Percentiles rank a stretch among this genome's conserved stretches.
phyloP scores from a whole-genome alignment of 768 basidiomycete species.

The Wakefieldia striispora region DNA sequence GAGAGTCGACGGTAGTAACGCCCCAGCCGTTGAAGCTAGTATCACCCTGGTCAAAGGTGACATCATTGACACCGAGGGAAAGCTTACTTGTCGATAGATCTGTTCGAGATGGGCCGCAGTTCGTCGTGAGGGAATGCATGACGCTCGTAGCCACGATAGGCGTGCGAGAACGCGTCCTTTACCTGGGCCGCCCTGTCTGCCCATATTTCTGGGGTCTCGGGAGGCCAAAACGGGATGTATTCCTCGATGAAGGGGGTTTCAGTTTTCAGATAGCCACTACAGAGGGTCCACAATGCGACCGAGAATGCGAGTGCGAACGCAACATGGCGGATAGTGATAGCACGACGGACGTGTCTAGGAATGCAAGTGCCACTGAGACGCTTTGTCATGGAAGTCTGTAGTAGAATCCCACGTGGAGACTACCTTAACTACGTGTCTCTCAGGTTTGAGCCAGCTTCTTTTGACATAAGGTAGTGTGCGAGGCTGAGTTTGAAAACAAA shows the following conservation, averaged over 20 bases:
- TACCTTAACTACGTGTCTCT: too few species aligned
- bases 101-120: constrained; percentile 50
- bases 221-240: constrained; percentile 16
- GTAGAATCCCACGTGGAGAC: not conserved
- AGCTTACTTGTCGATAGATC: constrained; percentile 49
- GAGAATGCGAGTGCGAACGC: constrained; percentile 13
- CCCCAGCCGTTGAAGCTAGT: constrained; percentile 80
- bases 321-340: constrained; percentile 25
- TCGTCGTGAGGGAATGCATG: constrained; percentile 67
- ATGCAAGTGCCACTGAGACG: not conserved
- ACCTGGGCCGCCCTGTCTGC: constrained; percentile 52
- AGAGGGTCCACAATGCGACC: constrained; percentile 18
- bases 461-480: not conserved
- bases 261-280: constrained; percentile 4
- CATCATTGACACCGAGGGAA: not conserved
- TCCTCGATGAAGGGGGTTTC: constrained; percentile 9
- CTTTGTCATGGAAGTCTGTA: constrained; percentile 3
- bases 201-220: constrained; percentile 43
- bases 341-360: constrained; percentile 6
- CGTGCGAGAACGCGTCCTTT: constrained; percentile 61
- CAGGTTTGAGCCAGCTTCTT: too few species aligned
- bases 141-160: constrained; percentile 62
- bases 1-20: constrained; percentile 72
- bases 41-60: not conserved
- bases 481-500: constrained; percentile 29